Evolutionary conservation across 345 rosid species (phyloP).

Genomic region (Carallia pectinifolia): DNA sequence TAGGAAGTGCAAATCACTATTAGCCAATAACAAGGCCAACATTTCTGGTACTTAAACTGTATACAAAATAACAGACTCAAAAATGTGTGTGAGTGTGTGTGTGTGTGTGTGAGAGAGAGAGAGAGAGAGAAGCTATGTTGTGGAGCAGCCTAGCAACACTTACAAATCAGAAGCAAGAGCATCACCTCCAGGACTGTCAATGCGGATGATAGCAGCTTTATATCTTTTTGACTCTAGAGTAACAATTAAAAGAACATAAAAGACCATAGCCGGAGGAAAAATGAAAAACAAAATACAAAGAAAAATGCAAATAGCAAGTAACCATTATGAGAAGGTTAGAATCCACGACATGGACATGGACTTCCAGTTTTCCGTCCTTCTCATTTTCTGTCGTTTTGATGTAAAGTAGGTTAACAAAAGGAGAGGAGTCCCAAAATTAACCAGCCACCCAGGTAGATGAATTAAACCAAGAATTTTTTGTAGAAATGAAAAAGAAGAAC

Average conservation of each 20-base stretch:
- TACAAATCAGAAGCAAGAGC: constrained; percentile 98
- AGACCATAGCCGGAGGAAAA: constrained; percentile 9
- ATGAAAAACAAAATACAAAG: background rate
- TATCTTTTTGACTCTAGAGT: constrained; percentile 60
- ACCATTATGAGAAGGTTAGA: background rate
- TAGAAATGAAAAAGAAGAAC: background rate
- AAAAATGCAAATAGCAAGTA: constrained; percentile 3
- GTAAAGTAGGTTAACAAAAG: too few species aligned
- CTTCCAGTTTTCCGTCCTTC: background rate
- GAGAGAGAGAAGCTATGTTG: background rate
- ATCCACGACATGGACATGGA: background rate
- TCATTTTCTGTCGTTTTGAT: too few species aligned
- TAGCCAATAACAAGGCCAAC: background rate
- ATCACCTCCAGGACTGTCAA: constrained; percentile 98
- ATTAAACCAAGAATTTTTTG: too few species aligned
- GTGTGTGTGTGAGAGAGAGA: background rate
- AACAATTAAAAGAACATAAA: background rate
- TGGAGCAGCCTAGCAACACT: constrained; percentile 37
- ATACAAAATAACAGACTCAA: background rate
- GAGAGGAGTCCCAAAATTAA: too few species aligned
- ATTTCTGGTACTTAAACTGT: background rate
- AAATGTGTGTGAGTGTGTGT: background rate
- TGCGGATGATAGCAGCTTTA: constrained; percentile 87
- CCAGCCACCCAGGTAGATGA: too few species aligned
- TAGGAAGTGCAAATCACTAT: background rate